These are phyloP conservation scores for Salix udensis DNA, from an alignment of 345 rosid genomes.

Conservation along the genomic window DNA sequence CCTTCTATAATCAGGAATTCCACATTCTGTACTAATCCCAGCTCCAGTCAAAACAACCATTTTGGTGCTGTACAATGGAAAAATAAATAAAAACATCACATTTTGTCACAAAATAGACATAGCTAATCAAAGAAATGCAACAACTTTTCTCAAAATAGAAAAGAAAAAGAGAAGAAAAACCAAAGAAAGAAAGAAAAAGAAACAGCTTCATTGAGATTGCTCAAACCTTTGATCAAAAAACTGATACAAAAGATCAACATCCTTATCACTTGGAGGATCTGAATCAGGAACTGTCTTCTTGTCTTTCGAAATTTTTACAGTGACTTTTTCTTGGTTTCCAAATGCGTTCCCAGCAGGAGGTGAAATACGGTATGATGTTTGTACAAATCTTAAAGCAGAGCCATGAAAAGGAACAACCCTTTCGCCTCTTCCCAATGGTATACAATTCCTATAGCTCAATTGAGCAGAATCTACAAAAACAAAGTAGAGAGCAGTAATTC, in stretches of 20 bases:
- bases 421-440: conserved; percentile 17
- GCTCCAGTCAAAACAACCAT: conserved; percentile 85
- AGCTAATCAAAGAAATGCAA: too few relatives aligned
- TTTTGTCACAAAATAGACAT: too few relatives aligned
- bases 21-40: conserved; percentile 89
- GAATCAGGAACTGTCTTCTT: conserved; percentile 72
- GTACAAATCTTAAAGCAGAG: conserved; percentile 33
- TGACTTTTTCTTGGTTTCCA: conserved; percentile 26
- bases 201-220: too few relatives aligned
- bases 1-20: conserved; percentile 99
- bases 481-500: neutral
- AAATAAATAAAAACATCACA: neutral
- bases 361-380: conserved; percentile 51
- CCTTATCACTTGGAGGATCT: conserved; percentile 62
- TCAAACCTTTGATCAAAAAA: conserved; percentile 65
- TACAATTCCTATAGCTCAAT: neutral
- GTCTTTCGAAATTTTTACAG: conserved; percentile 41
- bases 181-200: too few relatives aligned
- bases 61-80: conserved; percentile 43
- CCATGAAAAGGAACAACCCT: conserved; percentile 23
- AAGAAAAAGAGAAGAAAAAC: too few relatives aligned
- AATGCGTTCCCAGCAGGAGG: conserved; percentile 23
- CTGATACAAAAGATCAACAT: conserved; percentile 52
- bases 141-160: too few relatives aligned
- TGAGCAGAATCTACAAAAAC: conserved; percentile 28